Percentiles rank a stretch among this genome's conserved stretches.
Conservation (phyloP, 2,329 filamentous ascomycete genomes). For the Dothideomycetidae sp. region DNA sequence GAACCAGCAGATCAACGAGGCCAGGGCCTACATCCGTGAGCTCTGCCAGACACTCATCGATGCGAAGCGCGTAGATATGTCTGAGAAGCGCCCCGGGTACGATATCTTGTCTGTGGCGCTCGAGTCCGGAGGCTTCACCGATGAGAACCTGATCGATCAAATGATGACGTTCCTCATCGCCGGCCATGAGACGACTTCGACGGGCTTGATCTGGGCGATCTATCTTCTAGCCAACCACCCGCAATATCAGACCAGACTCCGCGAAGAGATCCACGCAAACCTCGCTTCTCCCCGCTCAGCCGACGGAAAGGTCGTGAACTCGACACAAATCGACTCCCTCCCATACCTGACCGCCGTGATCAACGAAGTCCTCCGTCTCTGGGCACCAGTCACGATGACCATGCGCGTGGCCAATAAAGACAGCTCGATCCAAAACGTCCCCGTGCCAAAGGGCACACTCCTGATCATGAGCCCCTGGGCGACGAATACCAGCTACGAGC, state of each 20-base stretch:
- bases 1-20: conserved; percentile 49
- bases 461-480: conserved; percentile 52
- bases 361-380: conserved; percentile 61
- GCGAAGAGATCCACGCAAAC: conserved; percentile 34
- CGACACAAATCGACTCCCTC: conserved; percentile 52
- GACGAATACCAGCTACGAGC: conserved; percentile 50
- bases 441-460: conserved; percentile 55
- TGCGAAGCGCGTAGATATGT: conserved; percentile 49
- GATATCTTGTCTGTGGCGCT: conserved; percentile 76
- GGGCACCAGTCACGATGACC: conserved; percentile 57
- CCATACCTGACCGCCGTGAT: conserved; percentile 70
- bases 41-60: conserved; percentile 55
- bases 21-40: conserved; percentile 45
- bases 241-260: conserved; percentile 33
- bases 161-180: conserved; percentile 80
- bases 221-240: conserved; percentile 39
- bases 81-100: conserved; percentile 37
- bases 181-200: conserved; percentile 43
- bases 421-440: conserved; percentile 49
- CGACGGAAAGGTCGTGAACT: conserved; percentile 29
- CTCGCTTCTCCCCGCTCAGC: conserved; percentile 31
- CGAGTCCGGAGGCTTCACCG: conserved; percentile 58
- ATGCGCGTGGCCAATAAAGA: conserved; percentile 50
- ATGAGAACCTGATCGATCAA: conserved; percentile 73
- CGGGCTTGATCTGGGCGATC: conserved; percentile 39